Base-by-base conservation (phyloP, 768 basidiomycete genomes). In the Panaeolus cyanescens region DNA sequence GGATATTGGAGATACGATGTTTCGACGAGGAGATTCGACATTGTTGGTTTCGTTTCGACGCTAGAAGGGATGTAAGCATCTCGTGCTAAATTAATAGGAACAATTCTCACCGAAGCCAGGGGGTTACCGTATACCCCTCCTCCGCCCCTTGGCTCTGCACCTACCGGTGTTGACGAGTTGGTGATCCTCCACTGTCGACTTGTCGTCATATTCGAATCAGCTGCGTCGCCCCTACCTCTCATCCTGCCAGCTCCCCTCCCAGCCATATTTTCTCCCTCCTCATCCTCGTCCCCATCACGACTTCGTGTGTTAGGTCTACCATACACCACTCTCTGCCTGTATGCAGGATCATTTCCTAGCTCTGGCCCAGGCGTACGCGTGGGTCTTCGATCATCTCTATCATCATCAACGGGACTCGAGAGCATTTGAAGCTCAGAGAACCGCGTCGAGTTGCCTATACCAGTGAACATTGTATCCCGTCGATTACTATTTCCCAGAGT, bases 241-340 rank as follows among this genome's bases (percentile, higher is more conserved):
- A 32, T 45, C 25, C 32, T 32, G 13, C 22, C 30, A n/a, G 17
- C 25, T 56, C 45, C 39, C 37, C 45, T 40, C 22, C n/a, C 28
- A 32, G 34, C 37, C 32, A 56, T 60, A 20, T 59, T 19, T 39
- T 19, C 13, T 7, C 17, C 37, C n/a, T 19, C 22, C n/a, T 40
- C 39, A 4, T 4, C 55, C 56, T 20, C 42, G 19, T 53, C 53
- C 39, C 55, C 32, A 22, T 58, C 45, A 34, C 25, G 25, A 32
- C 40, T 42, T 31, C 37, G 22, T 13, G 75, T 77, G 8, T 71
- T 70, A 8, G 63, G 63, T 5, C 74, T 65, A 75, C 76, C 77
- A 40, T 77, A 70, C 28, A 72, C 71, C 10, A 66, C 74, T 12
- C 74, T 73, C 30, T 66, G 63, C 56, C 45, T 50, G 30, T 50